Conservation (phyloP, 352 stramenopile genomes). For the Globisporangium alternatum region DNA sequence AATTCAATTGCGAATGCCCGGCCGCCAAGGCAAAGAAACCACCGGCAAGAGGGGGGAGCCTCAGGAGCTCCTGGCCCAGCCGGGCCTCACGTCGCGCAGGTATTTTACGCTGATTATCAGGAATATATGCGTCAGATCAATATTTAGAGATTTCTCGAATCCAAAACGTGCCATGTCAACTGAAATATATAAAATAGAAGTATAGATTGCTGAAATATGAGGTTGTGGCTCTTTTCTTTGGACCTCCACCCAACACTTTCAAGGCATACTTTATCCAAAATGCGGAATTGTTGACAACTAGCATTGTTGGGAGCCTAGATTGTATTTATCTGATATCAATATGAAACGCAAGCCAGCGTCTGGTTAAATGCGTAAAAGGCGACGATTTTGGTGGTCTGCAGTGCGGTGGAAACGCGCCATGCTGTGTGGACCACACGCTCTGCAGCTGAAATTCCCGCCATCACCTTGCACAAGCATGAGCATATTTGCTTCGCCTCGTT, state of each 20-base stretch:
- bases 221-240: slow-evolving; percentile 4
- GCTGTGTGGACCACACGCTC: not conserved
- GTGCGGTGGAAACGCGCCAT: slow-evolving; percentile 12
- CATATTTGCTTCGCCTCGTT: no score
- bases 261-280: not conserved
- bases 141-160: not conserved
- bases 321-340: not conserved
- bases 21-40: slow-evolving; percentile 13
- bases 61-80: not conserved
- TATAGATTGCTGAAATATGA: not conserved
- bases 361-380: not conserved
- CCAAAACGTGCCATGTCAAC: not conserved
- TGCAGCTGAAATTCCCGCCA: no score
- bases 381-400: slow-evolving; percentile 11
- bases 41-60: slow-evolving; percentile 4
- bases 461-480: no score
- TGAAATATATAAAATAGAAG: not conserved
- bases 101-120: not conserved
- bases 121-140: not conserved
- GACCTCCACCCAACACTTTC: not conserved
- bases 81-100: slow-evolving; percentile 11
- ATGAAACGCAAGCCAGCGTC: not conserved
- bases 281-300: not conserved
- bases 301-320: not conserved
- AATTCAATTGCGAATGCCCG: slow-evolving; percentile 17